Evolutionary conservation across 352 stramenopile genomes (phyloP), one percentile per base, ranked within the genome.

Genomic region (Phytophthora nicotianae): DNA sequence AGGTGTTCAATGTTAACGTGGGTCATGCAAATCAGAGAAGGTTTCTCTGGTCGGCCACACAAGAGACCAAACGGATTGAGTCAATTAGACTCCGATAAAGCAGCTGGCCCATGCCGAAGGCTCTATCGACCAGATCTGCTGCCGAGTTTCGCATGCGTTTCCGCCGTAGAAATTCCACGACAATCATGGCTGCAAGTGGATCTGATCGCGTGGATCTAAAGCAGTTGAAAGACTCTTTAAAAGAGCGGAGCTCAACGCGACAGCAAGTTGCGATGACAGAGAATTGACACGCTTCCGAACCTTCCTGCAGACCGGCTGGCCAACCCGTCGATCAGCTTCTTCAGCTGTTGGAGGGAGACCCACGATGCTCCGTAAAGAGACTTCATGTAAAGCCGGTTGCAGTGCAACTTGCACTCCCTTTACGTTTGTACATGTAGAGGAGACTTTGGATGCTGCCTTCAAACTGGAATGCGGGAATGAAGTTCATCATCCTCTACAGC

Each of bases 21-120:
- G 35, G 20, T 46, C 21, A 35, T 50, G 19, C 58, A 65, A 51
- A 51, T 65, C 48, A 33, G 17, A 6, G 40, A 23, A 13, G 38
- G 10, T 47, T 59, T 33, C 51, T 55, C 51, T 68, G 51, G 29
- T 63, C 50, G 42, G 59, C 11, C 7, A 62, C 32, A 62, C 50
- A 42, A 55, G 58, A 40, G 33, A 62, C 40, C 7, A 29, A 38
- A 13, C 43, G 23, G 16, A 20, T 24, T 33, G 53, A 38, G 29
- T 53, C 43, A 1, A 5, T 13, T 50, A 27, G 52, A 35, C 23
- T 43, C 40, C 19, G 27, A 32, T 17, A 33, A 20, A 42, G 46
- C 50, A 56, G 17, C 51, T 50, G 50, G 40, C 10, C 17, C 54
- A 38, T 42, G 50, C 3, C 23, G 17, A 49, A 54, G 19, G 11